These are phyloP conservation scores for Tremellales sp. DNA, from an alignment of 1,284 basidiomycete genomes.

Conservation along the genomic window DNA sequence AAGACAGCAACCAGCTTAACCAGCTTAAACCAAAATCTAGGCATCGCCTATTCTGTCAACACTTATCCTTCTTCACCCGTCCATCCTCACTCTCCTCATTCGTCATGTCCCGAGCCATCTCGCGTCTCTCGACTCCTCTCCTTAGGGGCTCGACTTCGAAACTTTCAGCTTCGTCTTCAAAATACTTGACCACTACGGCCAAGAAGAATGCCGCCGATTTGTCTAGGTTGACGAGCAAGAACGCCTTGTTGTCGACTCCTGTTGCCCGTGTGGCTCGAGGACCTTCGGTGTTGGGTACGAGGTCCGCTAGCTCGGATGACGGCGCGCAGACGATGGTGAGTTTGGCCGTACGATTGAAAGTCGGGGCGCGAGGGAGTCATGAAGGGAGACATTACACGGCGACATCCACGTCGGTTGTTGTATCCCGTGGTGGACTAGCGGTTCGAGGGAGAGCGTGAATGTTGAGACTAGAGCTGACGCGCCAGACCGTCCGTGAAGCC, in stretches of 20 bases:
- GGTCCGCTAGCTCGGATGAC: conserved; percentile 36
- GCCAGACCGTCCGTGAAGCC: conserved; percentile 95
- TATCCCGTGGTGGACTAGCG: no score
- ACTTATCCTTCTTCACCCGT: neutral
- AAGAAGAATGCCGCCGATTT: neutral
- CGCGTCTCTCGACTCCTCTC: conserved; percentile 62
- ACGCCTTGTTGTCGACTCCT: conserved; percentile 40
- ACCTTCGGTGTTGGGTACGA: conserved; percentile 30
- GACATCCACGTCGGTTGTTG: no score
- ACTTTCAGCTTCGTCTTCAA: conserved; percentile 42
- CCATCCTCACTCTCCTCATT: neutral
- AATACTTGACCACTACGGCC: neutral
- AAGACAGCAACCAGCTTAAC: no score
- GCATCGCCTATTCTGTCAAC: no score
- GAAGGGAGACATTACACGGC: no score
- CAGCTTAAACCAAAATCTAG: neutral
- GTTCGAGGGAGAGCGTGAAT: no score
- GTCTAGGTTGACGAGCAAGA: conserved; percentile 28
- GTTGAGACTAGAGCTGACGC: neutral
- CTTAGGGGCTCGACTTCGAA: conserved; percentile 49
- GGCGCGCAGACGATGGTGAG: conserved; percentile 42
- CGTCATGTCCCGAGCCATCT: conserved; percentile 49
- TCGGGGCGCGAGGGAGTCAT: conserved; percentile 8
- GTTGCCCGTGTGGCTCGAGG: conserved; percentile 37
- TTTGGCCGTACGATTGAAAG: conserved; percentile 14